Base-by-base conservation (phyloP, 208 protist species). In the Trypanosoma conorhini region DNA sequence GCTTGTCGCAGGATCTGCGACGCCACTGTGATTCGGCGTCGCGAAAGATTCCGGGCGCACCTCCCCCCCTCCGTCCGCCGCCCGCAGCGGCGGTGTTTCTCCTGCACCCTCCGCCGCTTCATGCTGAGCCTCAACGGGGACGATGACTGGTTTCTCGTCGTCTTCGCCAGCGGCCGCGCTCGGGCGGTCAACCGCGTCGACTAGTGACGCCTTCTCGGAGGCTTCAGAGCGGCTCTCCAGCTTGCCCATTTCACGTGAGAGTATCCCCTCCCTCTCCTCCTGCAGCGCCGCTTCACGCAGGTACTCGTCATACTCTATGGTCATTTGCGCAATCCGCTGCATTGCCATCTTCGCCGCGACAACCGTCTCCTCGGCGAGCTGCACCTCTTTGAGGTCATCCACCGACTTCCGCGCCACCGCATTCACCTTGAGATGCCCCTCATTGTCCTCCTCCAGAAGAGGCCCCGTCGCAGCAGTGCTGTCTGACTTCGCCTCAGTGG, bases 381-480 rank as follows among this genome's bases (percentile, higher is more conserved):
- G 54, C 52, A 69, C 50, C 61, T 75, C 70, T 8, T 0, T 56
- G 19, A 48, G 10, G 38, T 66, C 70, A 28, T 46, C 28, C 15
- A 57, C 13, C 21, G 60, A 61, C 4, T 30, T 17, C 38, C 48
- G n/a, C 12, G 67, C 64, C n/a, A 56, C 57, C 5, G 54, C 74
- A 57, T 80, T 63, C 12, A 67, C 59, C 28, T 73, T 38, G 31
- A 66, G 35, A 19, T 56, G 31, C 19, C 30, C 62, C 31, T 83
- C 70, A 51, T 12, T 38, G 40, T 75, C 79, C 35, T 83, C 64
- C 21, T 63, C 60, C 22, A 77, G 58, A 38, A 67, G 62, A 7
- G 62, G 51, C 26, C 24, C 38, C 21, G 3, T 38, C 55, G 9
- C 24, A 42, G n/a, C 52, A 57, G 5, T 54, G 26, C 19, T 24